These are phyloP conservation scores for Trifolium pratense DNA, from an alignment of 306 rosid species.

Conservation along the genomic window DNA sequence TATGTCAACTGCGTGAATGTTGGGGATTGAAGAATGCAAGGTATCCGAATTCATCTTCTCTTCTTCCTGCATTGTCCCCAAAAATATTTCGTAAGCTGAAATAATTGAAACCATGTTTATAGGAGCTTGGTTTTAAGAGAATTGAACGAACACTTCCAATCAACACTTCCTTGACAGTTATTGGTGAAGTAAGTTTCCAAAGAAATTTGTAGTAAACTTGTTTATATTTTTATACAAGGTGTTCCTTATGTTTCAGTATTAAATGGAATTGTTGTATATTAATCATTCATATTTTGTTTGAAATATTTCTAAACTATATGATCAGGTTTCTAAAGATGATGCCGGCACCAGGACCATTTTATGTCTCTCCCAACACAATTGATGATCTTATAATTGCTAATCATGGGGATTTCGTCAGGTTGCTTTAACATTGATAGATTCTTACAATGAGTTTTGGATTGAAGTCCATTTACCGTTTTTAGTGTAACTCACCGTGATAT, in stretches of 20 bases:
- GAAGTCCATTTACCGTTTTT: not conserved
- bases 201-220: not conserved
- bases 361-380: slow-evolving; percentile 78
- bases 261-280: no score
- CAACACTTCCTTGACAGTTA: slow-evolving; percentile 79
- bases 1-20: no score
- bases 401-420: slow-evolving; percentile 98
- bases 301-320: slow-evolving; percentile 39
- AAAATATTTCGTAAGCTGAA: slow-evolving; percentile 14
- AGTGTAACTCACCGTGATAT: not conserved
- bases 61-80: not conserved
- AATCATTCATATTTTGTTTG: no score
- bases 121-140: slow-evolving; percentile 89
- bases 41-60: not conserved
- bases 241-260: not conserved
- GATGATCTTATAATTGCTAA: slow-evolving; percentile 78
- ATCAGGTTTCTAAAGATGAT: slow-evolving; percentile 91
- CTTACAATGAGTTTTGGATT: not conserved
- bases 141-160: slow-evolving; percentile 78
- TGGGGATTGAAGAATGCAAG: no score
- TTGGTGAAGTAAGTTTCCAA: slow-evolving; percentile 64
- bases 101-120: slow-evolving; percentile 17
- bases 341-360: slow-evolving; percentile 87
- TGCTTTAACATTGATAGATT: slow-evolving; percentile 9
- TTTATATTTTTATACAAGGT: not conserved